A percentile compares a stretch with the other conserved stretches of the same genome.
Conservation (phyloP, 805 yeast species). For the Yarrowia bubula region DNA sequence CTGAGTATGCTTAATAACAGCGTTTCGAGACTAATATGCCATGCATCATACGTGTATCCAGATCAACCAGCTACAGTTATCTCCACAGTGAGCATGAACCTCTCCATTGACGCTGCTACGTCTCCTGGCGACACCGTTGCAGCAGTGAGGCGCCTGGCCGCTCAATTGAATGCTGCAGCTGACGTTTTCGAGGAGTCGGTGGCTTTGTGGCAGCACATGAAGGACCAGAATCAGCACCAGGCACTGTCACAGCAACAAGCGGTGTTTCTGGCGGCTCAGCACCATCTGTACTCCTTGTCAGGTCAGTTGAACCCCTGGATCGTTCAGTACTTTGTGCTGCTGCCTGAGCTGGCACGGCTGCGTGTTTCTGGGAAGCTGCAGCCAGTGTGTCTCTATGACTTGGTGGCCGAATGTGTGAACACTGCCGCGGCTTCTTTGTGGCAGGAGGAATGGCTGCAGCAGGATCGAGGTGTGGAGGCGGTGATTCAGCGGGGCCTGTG, state of each 20-base stretch:
- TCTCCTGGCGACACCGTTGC: conserved; percentile 12
- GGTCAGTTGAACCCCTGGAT: conserved; percentile 7
- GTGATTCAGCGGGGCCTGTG: conserved; percentile 5
- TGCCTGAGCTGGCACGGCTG: neutral
- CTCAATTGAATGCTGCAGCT: neutral
- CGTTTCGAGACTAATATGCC: neutral
- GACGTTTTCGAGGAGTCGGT: conserved; percentile 19
- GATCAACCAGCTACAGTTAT: neutral
- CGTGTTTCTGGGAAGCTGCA: neutral
- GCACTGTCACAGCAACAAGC: neutral
- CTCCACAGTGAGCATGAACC: conserved; percentile 12
- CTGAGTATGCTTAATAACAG: neutral
- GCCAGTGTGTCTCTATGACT: neutral
- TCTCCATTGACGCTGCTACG: conserved; percentile 3
- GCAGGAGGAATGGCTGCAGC: neutral
- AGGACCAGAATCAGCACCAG: neutral
- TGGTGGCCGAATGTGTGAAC: conserved; percentile 13
- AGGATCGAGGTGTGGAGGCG: neutral
- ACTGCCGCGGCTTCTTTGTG: neutral
- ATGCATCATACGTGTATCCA: conserved; percentile 11
- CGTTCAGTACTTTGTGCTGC: neutral
- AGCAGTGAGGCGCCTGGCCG: conserved; percentile 6
- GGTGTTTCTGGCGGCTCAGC: conserved; percentile 5
- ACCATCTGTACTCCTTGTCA: conserved; percentile 7
- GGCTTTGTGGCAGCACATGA: conserved; percentile 15